Conservation (phyloP, 2,329 filamentous ascomycete species). For the Cryphonectria carpinicola region DNA sequence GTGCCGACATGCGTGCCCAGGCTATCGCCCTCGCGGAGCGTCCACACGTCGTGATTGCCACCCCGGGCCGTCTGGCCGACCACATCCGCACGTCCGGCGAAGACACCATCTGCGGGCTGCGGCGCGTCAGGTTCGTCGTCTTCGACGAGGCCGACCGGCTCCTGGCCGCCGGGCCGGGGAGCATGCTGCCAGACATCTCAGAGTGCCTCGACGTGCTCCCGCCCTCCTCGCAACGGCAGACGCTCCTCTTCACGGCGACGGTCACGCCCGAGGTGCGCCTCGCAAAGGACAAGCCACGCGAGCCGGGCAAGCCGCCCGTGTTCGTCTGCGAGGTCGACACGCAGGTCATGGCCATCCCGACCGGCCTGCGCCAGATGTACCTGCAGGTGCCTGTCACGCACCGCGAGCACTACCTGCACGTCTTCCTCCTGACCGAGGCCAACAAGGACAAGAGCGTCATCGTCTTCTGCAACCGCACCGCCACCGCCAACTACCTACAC, state of each 20-base stretch:
- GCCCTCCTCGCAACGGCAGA: slow-evolving; percentile 79
- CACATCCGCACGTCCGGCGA: slow-evolving; percentile 90
- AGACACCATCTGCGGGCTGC: slow-evolving; percentile 83
- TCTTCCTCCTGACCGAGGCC: slow-evolving; percentile 77
- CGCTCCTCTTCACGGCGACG: slow-evolving; percentile 93
- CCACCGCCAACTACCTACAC: slow-evolving; percentile 86
- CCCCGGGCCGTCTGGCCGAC: slow-evolving; percentile 88
- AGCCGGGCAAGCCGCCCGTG: slow-evolving; percentile 72
- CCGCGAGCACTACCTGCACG: slow-evolving; percentile 92
- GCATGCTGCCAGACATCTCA: slow-evolving; percentile 93
- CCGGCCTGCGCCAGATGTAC: slow-evolving; percentile 81
- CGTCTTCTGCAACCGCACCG: slow-evolving; percentile 91
- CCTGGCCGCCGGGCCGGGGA: slow-evolving; percentile 73
- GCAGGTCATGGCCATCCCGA: slow-evolving; percentile 73
- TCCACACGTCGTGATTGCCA: slow-evolving; percentile 93
- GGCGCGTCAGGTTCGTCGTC: slow-evolving; percentile 81
- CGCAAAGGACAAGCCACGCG: slow-evolving; percentile 75
- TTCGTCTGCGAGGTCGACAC: slow-evolving; percentile 91
- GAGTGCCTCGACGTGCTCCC: slow-evolving; percentile 84
- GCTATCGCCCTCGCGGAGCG: slow-evolving; percentile 80
- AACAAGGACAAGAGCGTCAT: slow-evolving; percentile 81
- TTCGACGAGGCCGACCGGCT: slow-evolving; percentile 95
- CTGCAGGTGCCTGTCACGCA: slow-evolving; percentile 88
- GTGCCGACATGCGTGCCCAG: slow-evolving; percentile 89
- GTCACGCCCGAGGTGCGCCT: slow-evolving; percentile 90